Percentiles rank a stretch among this genome's conserved stretches.
Conservation (phyloP, 2,329 filamentous ascomycete species). For the Zasmidium citrigriseum region DNA sequence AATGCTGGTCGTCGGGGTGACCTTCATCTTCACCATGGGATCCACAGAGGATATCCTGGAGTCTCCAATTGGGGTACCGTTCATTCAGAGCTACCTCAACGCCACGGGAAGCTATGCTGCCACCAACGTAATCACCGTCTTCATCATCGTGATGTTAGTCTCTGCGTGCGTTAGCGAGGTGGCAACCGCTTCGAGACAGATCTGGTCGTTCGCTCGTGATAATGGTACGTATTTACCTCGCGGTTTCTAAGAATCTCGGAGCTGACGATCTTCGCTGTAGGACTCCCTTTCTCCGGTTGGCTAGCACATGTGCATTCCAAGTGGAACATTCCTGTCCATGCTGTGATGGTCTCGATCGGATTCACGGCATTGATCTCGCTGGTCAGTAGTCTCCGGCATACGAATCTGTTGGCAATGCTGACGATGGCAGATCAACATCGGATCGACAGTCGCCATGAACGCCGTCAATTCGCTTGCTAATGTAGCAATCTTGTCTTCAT, state of each 20-base stretch:
- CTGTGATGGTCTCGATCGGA: conserved; percentile 2
- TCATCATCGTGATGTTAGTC: conserved; percentile 33
- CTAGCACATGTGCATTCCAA: background rate
- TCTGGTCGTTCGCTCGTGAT: background rate
- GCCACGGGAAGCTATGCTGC: conserved; percentile 32
- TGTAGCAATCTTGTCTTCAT: conserved; percentile 41
- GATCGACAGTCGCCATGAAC: conserved; percentile 42
- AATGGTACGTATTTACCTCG: background rate
- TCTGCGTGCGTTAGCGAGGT: conserved; percentile 34
- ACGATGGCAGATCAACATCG: conserved; percentile 31
- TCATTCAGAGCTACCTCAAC: conserved; percentile 35
- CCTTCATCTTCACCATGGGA: conserved; percentile 36
- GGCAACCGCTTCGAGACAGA: conserved; percentile 33
- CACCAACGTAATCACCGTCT: conserved; percentile 32
- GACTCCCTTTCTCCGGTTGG: background rate
- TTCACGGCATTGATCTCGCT: conserved; percentile 3
- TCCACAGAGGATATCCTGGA: conserved; percentile 13
- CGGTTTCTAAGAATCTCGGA: background rate
- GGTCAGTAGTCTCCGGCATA: background rate
- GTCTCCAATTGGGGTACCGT: conserved; percentile 29
- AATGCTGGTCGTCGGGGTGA: conserved; percentile 9
- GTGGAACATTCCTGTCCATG: conserved; percentile 6
- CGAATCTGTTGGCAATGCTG: background rate
- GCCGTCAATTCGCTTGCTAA: conserved; percentile 43
- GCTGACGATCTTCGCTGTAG: background rate